Percentiles rank a stretch among this genome's conserved stretches.
Evolutionary conservation across 345 rosid species (phyloP).

Genomic region (Eucalyptus tenuipes): DNA sequence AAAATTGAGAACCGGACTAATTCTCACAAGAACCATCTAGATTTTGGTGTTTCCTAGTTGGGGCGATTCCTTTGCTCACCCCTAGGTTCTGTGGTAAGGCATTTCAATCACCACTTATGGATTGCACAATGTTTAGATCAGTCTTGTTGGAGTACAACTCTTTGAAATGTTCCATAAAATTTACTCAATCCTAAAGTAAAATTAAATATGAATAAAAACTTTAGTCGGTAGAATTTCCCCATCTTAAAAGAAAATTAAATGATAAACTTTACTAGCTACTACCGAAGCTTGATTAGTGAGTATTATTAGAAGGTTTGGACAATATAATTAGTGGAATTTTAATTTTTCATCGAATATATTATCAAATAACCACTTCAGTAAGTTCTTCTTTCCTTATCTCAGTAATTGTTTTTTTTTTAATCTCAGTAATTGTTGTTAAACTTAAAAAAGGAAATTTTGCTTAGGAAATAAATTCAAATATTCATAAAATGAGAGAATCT

Average conservation of each 20-base stretch:
- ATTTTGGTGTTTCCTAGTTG: too few species aligned
- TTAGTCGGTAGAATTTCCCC: background rate
- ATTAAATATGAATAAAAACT: background rate
- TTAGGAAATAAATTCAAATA: background rate
- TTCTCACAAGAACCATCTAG: too few species aligned
- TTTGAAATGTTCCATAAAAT: background rate
- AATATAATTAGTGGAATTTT: background rate
- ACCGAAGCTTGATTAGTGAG: background rate
- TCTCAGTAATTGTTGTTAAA: background rate
- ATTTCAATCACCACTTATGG: background rate
- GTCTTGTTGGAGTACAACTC: background rate
- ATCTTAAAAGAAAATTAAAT: background rate
- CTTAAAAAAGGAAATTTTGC: background rate
- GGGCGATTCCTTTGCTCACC: too few species aligned
- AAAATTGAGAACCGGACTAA: rapidly evolving
- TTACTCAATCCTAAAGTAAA: background rate
- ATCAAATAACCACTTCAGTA: background rate
- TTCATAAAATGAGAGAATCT: background rate
- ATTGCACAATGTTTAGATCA: background rate
- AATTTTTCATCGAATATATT: background rate
- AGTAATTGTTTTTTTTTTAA: too few species aligned
- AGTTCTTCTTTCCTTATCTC: background rate
- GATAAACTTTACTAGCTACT: background rate
- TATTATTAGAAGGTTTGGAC: background rate
- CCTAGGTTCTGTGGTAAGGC: background rate